Evolutionary conservation across 2,329 filamentous ascomycete genomes (phyloP).

Genomic region (Chaetomium strumarium): DNA sequence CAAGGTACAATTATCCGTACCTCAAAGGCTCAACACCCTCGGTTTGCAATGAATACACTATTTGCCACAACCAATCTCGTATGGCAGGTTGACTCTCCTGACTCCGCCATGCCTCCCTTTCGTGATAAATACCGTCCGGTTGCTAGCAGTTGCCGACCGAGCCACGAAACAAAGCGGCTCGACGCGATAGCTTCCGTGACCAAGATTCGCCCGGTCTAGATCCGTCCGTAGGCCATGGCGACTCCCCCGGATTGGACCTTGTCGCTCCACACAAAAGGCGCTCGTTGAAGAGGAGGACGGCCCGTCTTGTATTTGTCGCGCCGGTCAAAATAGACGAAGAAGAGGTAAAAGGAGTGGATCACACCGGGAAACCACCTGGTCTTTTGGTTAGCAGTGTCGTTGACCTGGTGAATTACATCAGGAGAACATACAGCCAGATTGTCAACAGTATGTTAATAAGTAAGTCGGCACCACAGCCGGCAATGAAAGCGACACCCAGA

Average conservation of each 20-base stretch:
- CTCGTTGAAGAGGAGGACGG: conserved; percentile 44
- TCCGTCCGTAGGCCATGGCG: conserved; percentile 35
- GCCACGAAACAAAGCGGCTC: too few species aligned
- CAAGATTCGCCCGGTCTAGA: neutral
- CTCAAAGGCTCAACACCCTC: too few species aligned
- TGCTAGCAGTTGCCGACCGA: too few species aligned
- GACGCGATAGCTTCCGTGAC: conserved; percentile 3
- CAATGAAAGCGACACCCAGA: conserved; percentile 56
- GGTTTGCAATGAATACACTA: too few species aligned
- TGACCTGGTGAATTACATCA: neutral
- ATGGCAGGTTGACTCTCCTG: too few species aligned
- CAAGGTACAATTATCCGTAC: too few species aligned
- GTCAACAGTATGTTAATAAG: conserved; percentile 64
- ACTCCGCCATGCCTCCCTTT: neutral
- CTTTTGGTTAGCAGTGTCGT: neutral
- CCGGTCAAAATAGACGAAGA: conserved; percentile 78
- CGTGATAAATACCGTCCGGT: neutral
- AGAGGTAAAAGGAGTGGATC: conserved; percentile 73
- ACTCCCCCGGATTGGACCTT: conserved; percentile 67
- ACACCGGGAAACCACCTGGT: conserved; percentile 68
- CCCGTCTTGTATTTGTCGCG: conserved; percentile 57
- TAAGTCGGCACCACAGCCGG: conserved; percentile 60
- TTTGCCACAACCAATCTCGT: too few species aligned
- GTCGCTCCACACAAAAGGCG: conserved; percentile 66
- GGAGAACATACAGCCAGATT: conserved; percentile 48